These are phyloP conservation scores for Rhizopogon vinicolor DNA, from an alignment of 768 basidiomycete genomes.

Conservation along the genomic window DNA sequence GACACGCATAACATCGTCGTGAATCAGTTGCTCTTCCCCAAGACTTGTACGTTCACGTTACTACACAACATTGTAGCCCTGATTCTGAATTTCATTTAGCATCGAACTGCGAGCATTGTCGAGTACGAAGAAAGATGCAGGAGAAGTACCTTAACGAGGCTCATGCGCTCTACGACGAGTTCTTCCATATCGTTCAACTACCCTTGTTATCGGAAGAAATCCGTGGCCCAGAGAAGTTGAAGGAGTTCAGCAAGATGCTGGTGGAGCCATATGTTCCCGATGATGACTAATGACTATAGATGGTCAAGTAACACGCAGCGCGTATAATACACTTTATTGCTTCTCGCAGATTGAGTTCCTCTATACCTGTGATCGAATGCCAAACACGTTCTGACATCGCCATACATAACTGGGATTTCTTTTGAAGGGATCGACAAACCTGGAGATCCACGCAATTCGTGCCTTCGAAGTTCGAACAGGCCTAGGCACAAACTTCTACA, in stretches of 20 bases:
- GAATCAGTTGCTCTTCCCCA: conserved; percentile 95
- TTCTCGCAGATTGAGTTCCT: background rate
- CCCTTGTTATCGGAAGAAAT: conserved; percentile 97
- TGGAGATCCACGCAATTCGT: background rate
- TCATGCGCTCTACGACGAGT: conserved; percentile 95
- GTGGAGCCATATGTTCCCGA: conserved; percentile 70
- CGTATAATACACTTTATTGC: background rate
- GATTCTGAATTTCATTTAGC: conserved; percentile 35
- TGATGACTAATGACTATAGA: conserved; percentile 12
- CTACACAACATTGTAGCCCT: background rate
- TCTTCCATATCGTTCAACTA: conserved; percentile 94
- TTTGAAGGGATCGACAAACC: background rate
- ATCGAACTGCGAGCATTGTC: conserved; percentile 94
- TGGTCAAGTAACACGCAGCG: background rate
- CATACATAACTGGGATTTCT: background rate
- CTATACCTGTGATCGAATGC: background rate
- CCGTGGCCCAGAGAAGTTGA: conserved; percentile 88
- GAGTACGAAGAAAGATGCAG: conserved; percentile 94
- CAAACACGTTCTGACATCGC: background rate
- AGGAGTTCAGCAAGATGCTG: conserved; percentile 90
- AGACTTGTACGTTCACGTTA: conserved; percentile 56
- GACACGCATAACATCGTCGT: conserved; percentile 99
- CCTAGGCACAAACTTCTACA: too few species aligned
- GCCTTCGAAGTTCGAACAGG: too few species aligned
- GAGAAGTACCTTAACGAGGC: conserved; percentile 97